Evolutionary conservation across 106 monocot genomes (phyloP), one percentile per base, ranked within the genome.

Genomic region (Dendrobium nobile): DNA sequence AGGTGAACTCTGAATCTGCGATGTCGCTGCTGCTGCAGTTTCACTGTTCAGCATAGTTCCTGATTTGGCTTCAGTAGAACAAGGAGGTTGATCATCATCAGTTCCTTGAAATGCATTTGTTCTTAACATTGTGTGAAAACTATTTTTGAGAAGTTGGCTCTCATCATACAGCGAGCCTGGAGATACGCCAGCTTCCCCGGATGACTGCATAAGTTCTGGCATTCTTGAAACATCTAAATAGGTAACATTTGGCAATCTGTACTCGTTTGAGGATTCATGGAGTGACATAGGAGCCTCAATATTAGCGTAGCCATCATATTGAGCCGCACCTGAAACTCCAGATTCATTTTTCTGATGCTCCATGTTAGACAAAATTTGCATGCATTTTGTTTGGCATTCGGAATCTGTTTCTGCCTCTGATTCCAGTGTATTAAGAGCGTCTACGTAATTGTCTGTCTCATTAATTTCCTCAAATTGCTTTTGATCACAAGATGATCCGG

Each of bases 381-480:
- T 88, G 79, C 92, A 93, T 76, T 95, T 93, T 67, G 89, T 87
- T 75, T 93, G 76, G 48, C 48, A 48, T 0, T 76, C 76, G 27
- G 48, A 76, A 58, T 83, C 83, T n/a, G 86, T 86, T 75, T 92
- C 92, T 55, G 79, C 77, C 68, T 92, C 92, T 43, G 86, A 88
- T 74, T 92, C 89, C 75, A 92, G 79, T 5, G 84, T 86, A 78
- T 87, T 89, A 42, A 77, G 72, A n/a, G 92, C 92, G 86, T 89
- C 92, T 42, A 89, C 82, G 70, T 88, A 92, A 81, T 89, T 92
- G 10, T 92, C 92, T 40, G 88, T 79, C 26, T 89, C 89, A 77
- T 84, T 89, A 9, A 84, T 22, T 77, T 92, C 92, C n/a, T 89
- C 89, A 80, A 68, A 82, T 54, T 80, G 74, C 42, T 54, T 80